Evolutionary conservation across 257 asterid genomes (phyloP), one percentile per base, ranked within the genome.

Genomic region (Salvia splendens): DNA sequence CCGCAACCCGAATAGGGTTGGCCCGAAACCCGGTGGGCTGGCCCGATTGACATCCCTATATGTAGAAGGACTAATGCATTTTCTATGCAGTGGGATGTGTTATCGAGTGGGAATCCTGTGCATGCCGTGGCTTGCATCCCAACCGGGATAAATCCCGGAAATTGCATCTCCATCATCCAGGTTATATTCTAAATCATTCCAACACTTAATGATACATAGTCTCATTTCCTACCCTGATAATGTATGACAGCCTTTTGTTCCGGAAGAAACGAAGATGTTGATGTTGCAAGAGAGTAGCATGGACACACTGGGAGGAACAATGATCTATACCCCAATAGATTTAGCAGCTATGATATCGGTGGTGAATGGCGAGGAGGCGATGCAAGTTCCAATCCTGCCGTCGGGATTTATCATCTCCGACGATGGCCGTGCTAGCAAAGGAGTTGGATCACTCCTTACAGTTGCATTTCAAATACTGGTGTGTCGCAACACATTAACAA

Each of bases 71-170:
- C 48, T 71, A 57, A 69, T 72, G 64, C 47, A 47, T 71, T 64
- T 53, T 14, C 6, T 16, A 6, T 78, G 76, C 78, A 91, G 95
- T 91, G 96, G 96, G 96, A 91, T 66, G 81, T 78, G 33, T 56
- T 86, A 41, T 78, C 84, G 11, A 33, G 73, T 68, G 91, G 83
- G 35, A 76, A 69, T 61, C 78, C 82, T 5, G 75, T 76, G 49
- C 62, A 30, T 63, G 74, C 79, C 43, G 79, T 84, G 16, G 91
- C 92, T 10, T 84, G 63, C 63, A 67, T 91, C 73, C 49, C 87
- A 20, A 82, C 94, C 1, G 94, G 95, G 15, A 36, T 53, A 7
- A 75, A 79, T 75, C 77, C 83, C 30, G 90, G 83, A 64, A 89
- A 85, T 8, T 64, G 75, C 46, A 61, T 89, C 73, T 75, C 95